Evolutionary conservation across 1,139 yeast species (phyloP).

Genomic region (Lodderomyces beijingensis): DNA sequence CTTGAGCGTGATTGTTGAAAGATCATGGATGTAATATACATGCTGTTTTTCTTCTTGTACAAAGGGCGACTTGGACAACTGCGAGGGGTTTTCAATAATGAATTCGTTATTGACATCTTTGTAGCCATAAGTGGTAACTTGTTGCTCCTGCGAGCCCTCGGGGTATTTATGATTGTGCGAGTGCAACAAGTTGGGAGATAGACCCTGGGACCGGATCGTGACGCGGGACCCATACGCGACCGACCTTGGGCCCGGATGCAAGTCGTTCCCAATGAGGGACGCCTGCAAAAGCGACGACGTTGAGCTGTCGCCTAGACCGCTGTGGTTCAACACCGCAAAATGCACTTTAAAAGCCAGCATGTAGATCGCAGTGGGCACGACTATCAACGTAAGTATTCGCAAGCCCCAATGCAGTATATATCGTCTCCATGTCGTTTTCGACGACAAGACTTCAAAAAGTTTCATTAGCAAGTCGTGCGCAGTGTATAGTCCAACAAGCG

Average conservation of each 20-base stretch:
- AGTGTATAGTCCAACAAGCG: constrained; percentile 81
- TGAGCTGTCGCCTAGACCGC: constrained; percentile 79
- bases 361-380: constrained; percentile 72
- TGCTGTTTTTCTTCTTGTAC: not conserved
- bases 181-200: constrained; percentile 65
- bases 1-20: not conserved
- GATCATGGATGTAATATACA: too few species aligned
- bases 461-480: constrained; percentile 68
- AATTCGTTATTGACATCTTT: constrained; percentile 69
- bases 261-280: constrained; percentile 52
- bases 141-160: constrained; percentile 70
- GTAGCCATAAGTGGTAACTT: constrained; percentile 71
- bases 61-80: too few species aligned
- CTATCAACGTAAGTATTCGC: constrained; percentile 62
- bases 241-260: constrained; percentile 56
- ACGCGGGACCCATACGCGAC: constrained; percentile 58
- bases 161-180: constrained; percentile 70
- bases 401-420: constrained; percentile 68
- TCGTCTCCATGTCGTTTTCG: constrained; percentile 23
- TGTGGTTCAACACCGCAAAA: constrained; percentile 64
- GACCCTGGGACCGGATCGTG: constrained; percentile 69
- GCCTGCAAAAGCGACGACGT: constrained; percentile 70
- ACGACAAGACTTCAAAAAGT: constrained; percentile 38
- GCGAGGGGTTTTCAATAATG: constrained; percentile 35
- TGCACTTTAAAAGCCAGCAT: constrained; percentile 73